These are phyloP conservation scores for Immersiella caudata DNA, from an alignment of 495 filamentous ascomycete species.

Conservation along the genomic window DNA sequence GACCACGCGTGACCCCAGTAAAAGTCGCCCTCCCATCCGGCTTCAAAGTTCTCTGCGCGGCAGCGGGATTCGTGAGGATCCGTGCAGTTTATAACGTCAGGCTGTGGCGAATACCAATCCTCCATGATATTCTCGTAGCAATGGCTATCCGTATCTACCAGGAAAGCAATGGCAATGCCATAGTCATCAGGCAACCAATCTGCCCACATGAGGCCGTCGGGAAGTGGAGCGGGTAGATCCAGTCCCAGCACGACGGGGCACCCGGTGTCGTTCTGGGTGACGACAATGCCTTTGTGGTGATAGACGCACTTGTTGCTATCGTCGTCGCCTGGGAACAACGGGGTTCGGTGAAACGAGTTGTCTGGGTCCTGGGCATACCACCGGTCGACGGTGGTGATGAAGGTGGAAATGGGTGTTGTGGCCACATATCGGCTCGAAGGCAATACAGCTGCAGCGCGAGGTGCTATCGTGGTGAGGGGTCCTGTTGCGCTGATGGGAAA, in stretches of 20 bases:
- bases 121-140: too few species aligned
- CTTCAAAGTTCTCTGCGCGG: too few species aligned
- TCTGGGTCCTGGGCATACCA: conserved; percentile 6
- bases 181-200: neutral
- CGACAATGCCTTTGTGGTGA: conserved; percentile 1
- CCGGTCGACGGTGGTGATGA: neutral
- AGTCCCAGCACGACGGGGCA: conserved; percentile 6
- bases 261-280: conserved; percentile 4
- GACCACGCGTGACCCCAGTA: too few species aligned
- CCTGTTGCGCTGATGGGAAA: too few species aligned
- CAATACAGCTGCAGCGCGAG: neutral
- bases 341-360: neutral
- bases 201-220: neutral
- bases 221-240: neutral
- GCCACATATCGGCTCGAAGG: neutral
- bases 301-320: conserved; percentile 5
- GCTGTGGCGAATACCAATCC: too few species aligned
- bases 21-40: too few species aligned
- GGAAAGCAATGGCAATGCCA: conserved; percentile 7
- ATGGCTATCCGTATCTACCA: neutral
- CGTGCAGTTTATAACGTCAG: too few species aligned
- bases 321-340: conserved; percentile 5
- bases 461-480: too few species aligned
- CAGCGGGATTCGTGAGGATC: too few species aligned
- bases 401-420: conserved; percentile 5